These are phyloP conservation scores for Thymus quinquecostatus DNA, from an alignment of 257 asterid species.

Conservation along the genomic window DNA sequence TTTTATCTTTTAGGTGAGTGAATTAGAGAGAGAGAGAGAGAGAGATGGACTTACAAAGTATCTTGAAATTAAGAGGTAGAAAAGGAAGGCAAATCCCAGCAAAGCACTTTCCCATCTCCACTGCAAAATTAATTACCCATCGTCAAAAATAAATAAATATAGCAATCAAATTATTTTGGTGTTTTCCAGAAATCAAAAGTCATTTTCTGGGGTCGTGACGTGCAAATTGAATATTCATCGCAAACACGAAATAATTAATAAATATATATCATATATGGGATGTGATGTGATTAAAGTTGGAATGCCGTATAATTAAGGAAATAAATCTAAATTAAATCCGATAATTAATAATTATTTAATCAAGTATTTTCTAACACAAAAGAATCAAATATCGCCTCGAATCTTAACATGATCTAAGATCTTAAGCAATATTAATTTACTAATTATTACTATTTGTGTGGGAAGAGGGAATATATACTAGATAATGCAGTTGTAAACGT, in stretches of 20 bases:
- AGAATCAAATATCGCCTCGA: conserved; percentile 18
- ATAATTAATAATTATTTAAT: neutral
- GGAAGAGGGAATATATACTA: conserved; percentile 10
- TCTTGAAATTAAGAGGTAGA: conserved; percentile 80
- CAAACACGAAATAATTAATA: neutral
- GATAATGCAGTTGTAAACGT: neutral
- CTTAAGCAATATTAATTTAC: neutral
- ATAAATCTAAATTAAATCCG: neutral
- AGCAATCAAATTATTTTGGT: neutral
- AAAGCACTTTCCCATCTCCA: conserved; percentile 99
- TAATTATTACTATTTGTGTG: neutral
- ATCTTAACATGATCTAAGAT: neutral
- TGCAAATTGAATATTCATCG: conserved; percentile 9
- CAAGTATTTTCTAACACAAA: neutral
- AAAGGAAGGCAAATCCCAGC: conserved; percentile 81
- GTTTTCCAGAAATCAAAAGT: neutral
- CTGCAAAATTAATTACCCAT: conserved; percentile 49
- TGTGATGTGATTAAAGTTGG: neutral
- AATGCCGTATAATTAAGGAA: conserved; percentile 14
- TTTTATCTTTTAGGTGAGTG: too few relatives aligned
- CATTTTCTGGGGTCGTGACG: conserved; percentile 26
- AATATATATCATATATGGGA: too few relatives aligned
- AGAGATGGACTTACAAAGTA: conserved; percentile 63
- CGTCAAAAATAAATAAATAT: neutral
- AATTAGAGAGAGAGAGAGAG: neutral